Evolutionary conservation across 306 rosid species (phyloP), one percentile per base, ranked within the genome.

Genomic region (Cicer yamashitae): DNA sequence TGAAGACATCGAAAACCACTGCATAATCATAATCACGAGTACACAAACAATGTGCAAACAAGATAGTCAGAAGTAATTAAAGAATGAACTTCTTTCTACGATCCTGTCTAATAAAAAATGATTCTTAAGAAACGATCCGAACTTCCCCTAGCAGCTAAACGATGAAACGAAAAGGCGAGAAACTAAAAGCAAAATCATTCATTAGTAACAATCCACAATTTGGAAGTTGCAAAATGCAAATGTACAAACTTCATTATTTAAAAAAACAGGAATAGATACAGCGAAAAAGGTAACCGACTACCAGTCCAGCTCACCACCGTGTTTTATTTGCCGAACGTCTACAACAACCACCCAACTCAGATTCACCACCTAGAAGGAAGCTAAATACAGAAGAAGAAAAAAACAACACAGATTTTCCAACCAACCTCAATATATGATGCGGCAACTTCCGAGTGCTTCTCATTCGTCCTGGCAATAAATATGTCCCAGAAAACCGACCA

Each of bases 401-500:
- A 41, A 44, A 72, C 52, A 10, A 7, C 48, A 22, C 59, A 7
- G 18, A 43, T 56, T 54, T 18, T 46, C 62, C 70, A 81, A 81
- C 90, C 41, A 79, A 94, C 99, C 99, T 94, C 99, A 2, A 94
- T 94, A 71, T 94, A 94, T 41, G 99, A 94, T 44, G 99, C 97
- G 51, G 99, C 99, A 80, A 92, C 96, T 70, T 94, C 97, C 1
- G 99, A 94, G 78, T 94, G 99, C 86, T 94, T 94, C 89, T 94
- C 99, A 75, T 94, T 94, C 20, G 99, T 94, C 83, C 99, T 84
- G 76, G 99, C 96, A 70, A 94, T 94, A 74, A 94, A 94, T 79
- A 94, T 94, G 84, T 94, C 99, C 99, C 99, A 94, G 88, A 94
- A 94, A 63, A 94, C 98, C 2, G 98, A 94, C 98, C 98, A 94